phyloP scores from a whole-genome alignment of 2,329 filamentous ascomycete genomes.

The Stagonosporopsis vannaccii region DNA sequence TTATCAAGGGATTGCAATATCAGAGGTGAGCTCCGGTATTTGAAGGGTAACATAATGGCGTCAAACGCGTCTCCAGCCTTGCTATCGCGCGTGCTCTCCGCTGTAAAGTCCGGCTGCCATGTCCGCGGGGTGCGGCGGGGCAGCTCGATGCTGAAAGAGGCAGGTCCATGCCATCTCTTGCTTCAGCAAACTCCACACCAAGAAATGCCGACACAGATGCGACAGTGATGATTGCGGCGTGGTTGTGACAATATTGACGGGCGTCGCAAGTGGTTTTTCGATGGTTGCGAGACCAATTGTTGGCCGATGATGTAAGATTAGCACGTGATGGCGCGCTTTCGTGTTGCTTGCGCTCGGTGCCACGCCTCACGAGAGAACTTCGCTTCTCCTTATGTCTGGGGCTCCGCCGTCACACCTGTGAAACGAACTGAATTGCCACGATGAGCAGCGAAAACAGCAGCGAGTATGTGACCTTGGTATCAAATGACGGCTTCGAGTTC shows the following conservation, averaged over 20 bases:
- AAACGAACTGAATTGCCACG: neutral
- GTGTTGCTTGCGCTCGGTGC: neutral
- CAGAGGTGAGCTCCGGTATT: neutral
- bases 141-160: conserved; percentile 11
- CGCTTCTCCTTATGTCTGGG: too few relatives aligned
- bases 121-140: conserved; percentile 17
- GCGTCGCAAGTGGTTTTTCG: neutral
- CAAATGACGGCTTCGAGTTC: conserved; percentile 78
- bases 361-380: too few relatives aligned
- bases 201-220: neutral
- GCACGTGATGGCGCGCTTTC: conserved; percentile 13
- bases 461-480: conserved; percentile 80
- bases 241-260: neutral
- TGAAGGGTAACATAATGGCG: conserved; percentile 9
- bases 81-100: conserved; percentile 8
- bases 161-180: conserved; percentile 12
- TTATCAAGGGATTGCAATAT: neutral
- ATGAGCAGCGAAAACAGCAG: conserved; percentile 48
- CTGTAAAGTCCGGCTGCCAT: conserved; percentile 6
- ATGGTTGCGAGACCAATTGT: neutral
- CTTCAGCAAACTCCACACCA: neutral
- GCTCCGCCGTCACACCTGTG: neutral
- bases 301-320: conserved; percentile 4
- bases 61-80: conserved; percentile 15
- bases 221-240: neutral